Evolutionary conservation across 352 stramenopile species (phyloP), one percentile per base, ranked within the genome.

Genomic region (Aphanomyces invadans): DNA sequence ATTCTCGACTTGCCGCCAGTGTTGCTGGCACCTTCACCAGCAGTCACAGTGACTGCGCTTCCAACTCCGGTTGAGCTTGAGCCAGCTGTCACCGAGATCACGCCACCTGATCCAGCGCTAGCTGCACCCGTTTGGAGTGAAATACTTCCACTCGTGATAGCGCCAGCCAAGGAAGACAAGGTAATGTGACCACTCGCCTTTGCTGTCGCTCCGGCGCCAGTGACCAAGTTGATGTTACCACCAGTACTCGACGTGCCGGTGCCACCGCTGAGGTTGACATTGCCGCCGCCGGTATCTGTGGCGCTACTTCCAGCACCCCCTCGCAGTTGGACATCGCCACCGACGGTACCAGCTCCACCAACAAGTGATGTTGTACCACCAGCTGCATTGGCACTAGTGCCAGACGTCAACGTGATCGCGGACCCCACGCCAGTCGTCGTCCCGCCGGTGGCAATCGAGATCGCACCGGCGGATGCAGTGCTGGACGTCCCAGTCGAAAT

Each of bases 381-480:
- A 87, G 59, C 71, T 86, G 15, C 31, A 42, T 2, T 73, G 74
- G 1, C 70, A 72, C 62, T 92, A 77, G 80, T 67, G 74, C 7
- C 38, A 57, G 59, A n/a, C 31, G 36, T 57, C n/a, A 65, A 17
- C 7, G 36, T 65, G 12, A 65, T 28, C 11, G 59, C n/a, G 23
- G 59, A 44, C 17, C 59, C 59, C 15, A 25, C 25, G 17, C 59
- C 59, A 32, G 33, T 55, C 9, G 54, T 44, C 3, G 31, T 65
- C 7, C 39, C 31, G 19, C 59, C 59, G 32, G 46, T 15, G 54
- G 60, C n/a, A 3, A 59, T 52, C 10, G 0, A 32, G 19, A 67
- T 67, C n/a, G 11, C 42, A 52, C 60, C 60, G 4, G 60, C 48
- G 23, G 60, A 51, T 19, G 60, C 49, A 26, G 59, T 65, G 15